A percentile compares a stretch with the other conserved stretches of the same genome.
phyloP scores from a whole-genome alignment of 1,284 basidiomycete genomes.

The Rhizoctonia solani region DNA sequence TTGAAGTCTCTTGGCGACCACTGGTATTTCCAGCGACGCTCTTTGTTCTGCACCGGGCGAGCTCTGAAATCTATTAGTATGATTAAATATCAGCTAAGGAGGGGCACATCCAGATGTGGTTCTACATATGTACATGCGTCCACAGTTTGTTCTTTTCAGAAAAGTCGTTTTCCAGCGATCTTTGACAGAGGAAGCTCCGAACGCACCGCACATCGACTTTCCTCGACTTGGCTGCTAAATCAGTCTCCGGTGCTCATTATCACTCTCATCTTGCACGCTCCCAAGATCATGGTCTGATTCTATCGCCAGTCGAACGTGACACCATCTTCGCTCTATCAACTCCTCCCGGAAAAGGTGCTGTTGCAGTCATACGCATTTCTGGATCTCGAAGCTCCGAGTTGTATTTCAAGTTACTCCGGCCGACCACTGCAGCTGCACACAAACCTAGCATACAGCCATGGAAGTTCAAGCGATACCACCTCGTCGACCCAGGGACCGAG shows the following conservation, averaged over 20 bases:
- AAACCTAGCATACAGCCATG: constrained; percentile 54
- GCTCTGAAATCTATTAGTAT: too few relatives aligned
- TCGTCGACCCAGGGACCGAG: constrained; percentile 65
- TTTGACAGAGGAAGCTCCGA: background rate
- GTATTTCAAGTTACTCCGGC: constrained; percentile 59
- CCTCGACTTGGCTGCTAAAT: background rate
- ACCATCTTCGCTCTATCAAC: constrained; percentile 90
- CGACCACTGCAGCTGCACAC: constrained; percentile 23
- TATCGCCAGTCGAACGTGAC: constrained; percentile 40
- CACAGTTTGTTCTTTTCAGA: too few relatives aligned
- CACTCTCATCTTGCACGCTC: background rate
- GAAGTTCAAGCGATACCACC: constrained; percentile 68
- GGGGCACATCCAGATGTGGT: too few relatives aligned
- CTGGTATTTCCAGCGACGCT: background rate
- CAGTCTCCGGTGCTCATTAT: background rate
- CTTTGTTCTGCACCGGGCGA: too few relatives aligned
- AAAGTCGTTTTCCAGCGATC: background rate
- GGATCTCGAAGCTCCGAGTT: constrained; percentile 69
- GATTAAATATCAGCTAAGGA: too few relatives aligned
- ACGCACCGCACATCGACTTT: background rate
- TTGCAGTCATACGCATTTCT: constrained; percentile 80
- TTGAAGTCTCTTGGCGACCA: too few relatives aligned
- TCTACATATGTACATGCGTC: too few relatives aligned
- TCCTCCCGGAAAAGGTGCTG: constrained; percentile 77
- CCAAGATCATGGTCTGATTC: constrained; percentile 21